These are phyloP conservation scores for Xylaria sp. DNA, from an alignment of 2,329 filamentous ascomycete genomes.

Conservation along the genomic window DNA sequence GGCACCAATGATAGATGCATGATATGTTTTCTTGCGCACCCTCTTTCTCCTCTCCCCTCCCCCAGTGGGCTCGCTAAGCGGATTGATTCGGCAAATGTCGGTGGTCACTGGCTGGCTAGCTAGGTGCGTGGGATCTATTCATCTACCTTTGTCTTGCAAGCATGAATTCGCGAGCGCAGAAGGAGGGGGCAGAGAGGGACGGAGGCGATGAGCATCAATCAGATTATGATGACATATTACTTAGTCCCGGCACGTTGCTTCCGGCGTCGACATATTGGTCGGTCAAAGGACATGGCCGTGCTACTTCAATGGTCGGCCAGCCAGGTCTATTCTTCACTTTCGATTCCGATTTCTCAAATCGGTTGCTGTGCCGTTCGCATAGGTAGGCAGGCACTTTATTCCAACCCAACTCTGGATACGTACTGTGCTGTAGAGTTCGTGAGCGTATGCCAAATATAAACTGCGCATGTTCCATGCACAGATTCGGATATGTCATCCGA, in stretches of 20 bases:
- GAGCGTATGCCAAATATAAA: background rate
- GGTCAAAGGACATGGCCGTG: background rate
- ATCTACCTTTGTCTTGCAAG: background rate
- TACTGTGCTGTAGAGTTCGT: background rate
- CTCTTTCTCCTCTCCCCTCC: slow-evolving; percentile 6
- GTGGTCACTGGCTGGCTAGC: background rate
- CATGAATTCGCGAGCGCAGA: background rate
- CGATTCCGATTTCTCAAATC: background rate
- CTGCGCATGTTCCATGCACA: background rate
- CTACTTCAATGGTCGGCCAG: background rate
- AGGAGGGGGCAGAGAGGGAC: background rate
- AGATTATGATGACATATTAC: background rate
- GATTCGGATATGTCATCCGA: slow-evolving; percentile 14
- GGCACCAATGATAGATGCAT: slow-evolving; percentile 30
- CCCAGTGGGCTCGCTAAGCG: slow-evolving; percentile 7
- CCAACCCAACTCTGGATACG: background rate
- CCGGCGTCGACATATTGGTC: slow-evolving; percentile 17
- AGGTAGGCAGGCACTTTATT: slow-evolving; percentile 5
- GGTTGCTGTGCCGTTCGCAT: slow-evolving; percentile 11
- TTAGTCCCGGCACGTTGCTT: slow-evolving; percentile 21
- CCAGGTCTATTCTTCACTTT: slow-evolving; percentile 2
- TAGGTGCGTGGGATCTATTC: background rate
- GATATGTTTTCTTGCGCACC: background rate
- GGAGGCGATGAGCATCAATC: background rate
- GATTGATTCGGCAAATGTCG: slow-evolving; percentile 22